These are phyloP conservation scores for Nicotiana attenuata DNA, from an alignment of 257 asterid genomes.

Conservation along the genomic window DNA sequence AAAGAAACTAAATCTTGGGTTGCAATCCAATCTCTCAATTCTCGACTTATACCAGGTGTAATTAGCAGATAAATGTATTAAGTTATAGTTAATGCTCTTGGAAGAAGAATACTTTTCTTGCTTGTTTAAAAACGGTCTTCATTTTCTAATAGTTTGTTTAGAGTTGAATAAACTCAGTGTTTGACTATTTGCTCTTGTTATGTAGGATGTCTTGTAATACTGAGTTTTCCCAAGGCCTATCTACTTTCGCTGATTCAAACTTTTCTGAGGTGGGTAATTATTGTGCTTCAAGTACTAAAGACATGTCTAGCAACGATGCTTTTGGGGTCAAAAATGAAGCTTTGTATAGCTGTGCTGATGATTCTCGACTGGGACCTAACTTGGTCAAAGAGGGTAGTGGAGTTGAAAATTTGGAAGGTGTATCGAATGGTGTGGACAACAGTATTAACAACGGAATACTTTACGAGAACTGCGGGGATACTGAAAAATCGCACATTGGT, in stretches of 20 bases:
- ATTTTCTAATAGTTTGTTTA: background rate
- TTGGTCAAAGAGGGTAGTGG: slow-evolving; percentile 21
- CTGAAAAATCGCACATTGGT: background rate
- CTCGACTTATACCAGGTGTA: background rate
- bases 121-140: background rate
- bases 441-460: background rate
- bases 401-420: slow-evolving; percentile 26
- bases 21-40: slow-evolving; percentile 4
- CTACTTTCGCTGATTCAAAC: slow-evolving; percentile 29
- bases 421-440: slow-evolving; percentile 18
- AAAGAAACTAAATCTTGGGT: background rate
- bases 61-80: background rate
- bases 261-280: slow-evolving; percentile 23
- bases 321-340: slow-evolving; percentile 29
- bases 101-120: background rate
- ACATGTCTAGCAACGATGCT: slow-evolving; percentile 15
- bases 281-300: slow-evolving; percentile 25
- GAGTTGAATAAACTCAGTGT: background rate
- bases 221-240: slow-evolving; percentile 21
- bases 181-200: background rate
- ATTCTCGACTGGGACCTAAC: slow-evolving; percentile 22
- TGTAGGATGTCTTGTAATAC: slow-evolving; percentile 8
- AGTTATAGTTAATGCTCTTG: background rate
- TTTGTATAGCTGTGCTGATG: slow-evolving; percentile 22
- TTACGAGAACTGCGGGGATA: background rate